Evolutionary conservation across 1,284 basidiomycete species (phyloP), one percentile per base, ranked within the genome.

Genomic region (Vanrija humicola): DNA sequence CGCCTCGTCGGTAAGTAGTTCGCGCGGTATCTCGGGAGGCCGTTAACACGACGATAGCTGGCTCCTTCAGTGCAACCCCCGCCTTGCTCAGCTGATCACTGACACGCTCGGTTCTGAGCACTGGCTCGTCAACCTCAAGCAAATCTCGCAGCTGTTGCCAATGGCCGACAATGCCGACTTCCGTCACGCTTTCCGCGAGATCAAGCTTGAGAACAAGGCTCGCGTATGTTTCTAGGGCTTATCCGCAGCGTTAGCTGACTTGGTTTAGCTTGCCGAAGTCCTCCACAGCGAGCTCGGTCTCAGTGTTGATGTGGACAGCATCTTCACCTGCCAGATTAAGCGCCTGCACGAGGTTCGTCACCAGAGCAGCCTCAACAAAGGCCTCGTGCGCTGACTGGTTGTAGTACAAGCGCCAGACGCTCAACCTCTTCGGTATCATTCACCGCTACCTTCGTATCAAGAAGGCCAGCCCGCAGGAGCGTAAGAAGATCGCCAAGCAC

Each of bases 291-390:
- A 85, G 5, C 79, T 94, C 21, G 90, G 90, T 15, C 61, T 80
- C 58, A 82, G 74, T 28, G 80, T 95, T 57, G 86, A 76, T 51
- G 60, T 89, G 28, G 79, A 86, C 51, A 90, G 89, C 23, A 82
- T 95, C 81, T 95, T 93, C 69, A 90, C 93, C 69, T 87, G 93
- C 16, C 92, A 95, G 76, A 89, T 92, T 69, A 95, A 94, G 82
- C 86, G 88, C 49, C 64, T 77, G 4, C 73, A 75, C 66, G 74
- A 56, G 6, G 78, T 64, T 25, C 52, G 60, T 46, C 21, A 44
- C 46, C 21, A 23, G 39, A 6, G 52, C 34, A 6, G 52, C 34
- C 40, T 52, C 21, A 40, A 28, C 4, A 25, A 46, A 8, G 3
- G 14, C 38, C 6, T 6, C 34, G 21, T 23, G 28, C 23, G 46